These are phyloP conservation scores for Claviceps citrina DNA, from an alignment of 2,329 filamentous ascomycete genomes.

Conservation along the genomic window DNA sequence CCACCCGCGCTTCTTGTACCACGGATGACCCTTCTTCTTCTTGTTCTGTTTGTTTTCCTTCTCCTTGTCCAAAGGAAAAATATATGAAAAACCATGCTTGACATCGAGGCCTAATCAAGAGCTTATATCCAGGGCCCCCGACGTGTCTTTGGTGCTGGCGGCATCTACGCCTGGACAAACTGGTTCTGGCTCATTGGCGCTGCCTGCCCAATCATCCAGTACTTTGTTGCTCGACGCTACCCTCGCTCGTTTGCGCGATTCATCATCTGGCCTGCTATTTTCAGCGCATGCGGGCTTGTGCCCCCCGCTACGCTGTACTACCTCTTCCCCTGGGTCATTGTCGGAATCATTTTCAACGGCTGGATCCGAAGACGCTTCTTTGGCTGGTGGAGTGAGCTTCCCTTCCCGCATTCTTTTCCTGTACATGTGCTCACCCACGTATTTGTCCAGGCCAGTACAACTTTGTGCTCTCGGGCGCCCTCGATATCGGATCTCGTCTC, in stretches of 20 bases:
- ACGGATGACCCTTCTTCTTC: neutral
- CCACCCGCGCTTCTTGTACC: neutral
- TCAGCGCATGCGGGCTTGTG: constrained; percentile 30
- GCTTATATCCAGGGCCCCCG: constrained; percentile 10
- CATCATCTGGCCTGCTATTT: constrained; percentile 36
- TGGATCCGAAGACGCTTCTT: constrained; percentile 30
- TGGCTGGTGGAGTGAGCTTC: constrained; percentile 38
- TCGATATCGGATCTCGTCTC: constrained; percentile 39
- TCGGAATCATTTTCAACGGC: constrained; percentile 39
- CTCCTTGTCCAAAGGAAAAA: no score
- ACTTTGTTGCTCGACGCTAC: constrained; percentile 27
- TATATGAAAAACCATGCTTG: no score
- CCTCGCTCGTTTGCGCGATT: constrained; percentile 22
- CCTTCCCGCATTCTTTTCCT: constrained; percentile 12
- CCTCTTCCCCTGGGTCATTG: constrained; percentile 37
- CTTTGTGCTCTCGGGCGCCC: constrained; percentile 39
- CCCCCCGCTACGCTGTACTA: constrained; percentile 39
- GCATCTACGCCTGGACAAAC: constrained; percentile 27
- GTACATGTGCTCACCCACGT: neutral
- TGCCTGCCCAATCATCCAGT: constrained; percentile 30
- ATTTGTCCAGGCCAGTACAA: constrained; percentile 27
- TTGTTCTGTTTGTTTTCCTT: neutral
- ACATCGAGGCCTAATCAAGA: no score
- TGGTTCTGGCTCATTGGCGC: constrained; percentile 39
- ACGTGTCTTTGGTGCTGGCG: constrained; percentile 18